phyloP scores from a whole-genome alignment of 2,329 filamentous ascomycete genomes.

The Thelonectria discophora region DNA sequence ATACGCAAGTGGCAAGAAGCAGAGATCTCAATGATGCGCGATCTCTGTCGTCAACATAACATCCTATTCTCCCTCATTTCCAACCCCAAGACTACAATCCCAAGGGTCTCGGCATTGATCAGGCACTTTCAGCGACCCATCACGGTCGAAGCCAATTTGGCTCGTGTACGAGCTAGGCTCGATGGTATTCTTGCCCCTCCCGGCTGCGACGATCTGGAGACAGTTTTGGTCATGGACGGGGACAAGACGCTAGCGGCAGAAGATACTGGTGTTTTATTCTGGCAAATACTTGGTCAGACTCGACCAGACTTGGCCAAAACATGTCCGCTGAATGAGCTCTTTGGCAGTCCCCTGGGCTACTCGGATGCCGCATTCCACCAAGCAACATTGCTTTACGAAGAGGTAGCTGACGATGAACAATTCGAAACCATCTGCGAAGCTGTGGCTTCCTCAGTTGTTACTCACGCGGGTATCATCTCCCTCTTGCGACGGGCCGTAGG shows the following conservation, averaged over 20 bases:
- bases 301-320: neutral
- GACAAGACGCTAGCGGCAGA: slow-evolving; percentile 63
- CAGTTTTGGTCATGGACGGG: slow-evolving; percentile 64
- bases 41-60: slow-evolving; percentile 53
- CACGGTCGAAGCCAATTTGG: slow-evolving; percentile 46
- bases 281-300: slow-evolving; percentile 44
- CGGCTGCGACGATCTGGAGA: slow-evolving; percentile 45
- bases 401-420: slow-evolving; percentile 45
- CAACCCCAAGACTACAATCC: slow-evolving; percentile 38
- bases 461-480: slow-evolving; percentile 58
- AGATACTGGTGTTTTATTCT: slow-evolving; percentile 63
- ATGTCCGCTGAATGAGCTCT: slow-evolving; percentile 55
- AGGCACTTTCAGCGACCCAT: slow-evolving; percentile 18
- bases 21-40: slow-evolving; percentile 55
- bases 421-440: slow-evolving; percentile 57
- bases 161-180: slow-evolving; percentile 42
- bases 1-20: slow-evolving; percentile 57
- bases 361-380: slow-evolving; percentile 65
- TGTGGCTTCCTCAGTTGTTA: slow-evolving; percentile 51
- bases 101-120: slow-evolving; percentile 16
- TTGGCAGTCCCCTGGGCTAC: slow-evolving; percentile 57
- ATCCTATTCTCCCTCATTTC: slow-evolving; percentile 57
- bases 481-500: slow-evolving; percentile 50
- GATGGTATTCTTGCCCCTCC: slow-evolving; percentile 44
- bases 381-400: slow-evolving; percentile 62